Evolutionary conservation across 805 yeast species (phyloP), one percentile per base, ranked within the genome.

Genomic region (Cyberlindnera galapagoensis): DNA sequence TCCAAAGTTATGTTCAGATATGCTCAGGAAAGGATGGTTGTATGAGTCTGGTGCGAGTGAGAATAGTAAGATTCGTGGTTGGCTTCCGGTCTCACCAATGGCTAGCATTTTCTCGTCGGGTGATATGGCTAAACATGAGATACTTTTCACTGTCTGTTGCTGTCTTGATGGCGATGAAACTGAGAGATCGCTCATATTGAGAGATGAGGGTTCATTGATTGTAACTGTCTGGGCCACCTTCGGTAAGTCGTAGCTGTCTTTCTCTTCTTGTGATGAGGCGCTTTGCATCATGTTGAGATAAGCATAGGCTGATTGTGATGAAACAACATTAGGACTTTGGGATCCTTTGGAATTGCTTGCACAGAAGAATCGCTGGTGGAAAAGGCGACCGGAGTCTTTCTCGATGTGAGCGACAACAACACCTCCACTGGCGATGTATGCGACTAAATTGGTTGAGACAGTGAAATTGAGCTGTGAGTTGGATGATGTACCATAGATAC

Each of bases 41-140:
- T 60, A 46, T 28, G 74, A 62, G 39, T 66, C 66, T 11, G 67
- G 60, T 0, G 78, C 76, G 11, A 76, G 54, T 3, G 83, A 75
- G 46, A 67, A 80, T 10, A 80, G 43, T 14, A 78, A 54, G 2
- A 81, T 64, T 13, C 87, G 59, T 2, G 90, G 90, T 41, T 68
- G 74, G 39, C 76, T 76, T 0, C 88, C 88, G 0, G 67, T 52
- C 47, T 81, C 90, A 3, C 90, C 90, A 11, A 79, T 72, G 0
- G 86, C 86, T 17, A 81, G 51, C 5, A 73, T 43, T 27, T 54
- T 62, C 23, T 60, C 64, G 47, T 73, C 70, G 0, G 80, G 74
- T 0, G 84, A 68, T 5, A 79, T 55, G 3, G 76, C 71, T n/a
- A 79, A 49, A 38, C 82, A 73, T 28, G 66, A 66, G 22, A 76